Base-by-base conservation (phyloP, 257 asterid species). In the Rehmannia glutinosa region DNA sequence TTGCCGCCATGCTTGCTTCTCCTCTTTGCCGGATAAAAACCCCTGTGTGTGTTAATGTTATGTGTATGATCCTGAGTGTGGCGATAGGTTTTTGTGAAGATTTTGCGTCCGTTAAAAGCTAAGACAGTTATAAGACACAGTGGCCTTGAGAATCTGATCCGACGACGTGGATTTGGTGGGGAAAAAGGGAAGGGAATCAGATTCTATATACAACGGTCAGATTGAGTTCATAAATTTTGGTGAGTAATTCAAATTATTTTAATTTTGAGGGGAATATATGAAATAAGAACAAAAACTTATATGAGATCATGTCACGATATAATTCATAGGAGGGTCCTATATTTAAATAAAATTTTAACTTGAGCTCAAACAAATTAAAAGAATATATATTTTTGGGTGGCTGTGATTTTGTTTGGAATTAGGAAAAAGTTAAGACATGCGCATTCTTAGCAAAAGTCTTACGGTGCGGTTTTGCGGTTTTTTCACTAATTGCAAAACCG, bases 1-100 rank as follows among this genome's bases (percentile, higher is more conserved):
- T 88, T 68, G 94, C 93, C 90, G 96, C 97, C 98, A 90, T 90
- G 67, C 12, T 84, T 61, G 74, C 38, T 50, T 50, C 5, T 55
- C 58, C 32, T 69, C 54, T 33, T 45, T 45, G n/a, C 46, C 13
- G 25, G n/a, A n/a, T n/a, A n/a, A 36, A 32, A 27, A 8, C 23
- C 20, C 12, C 1, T 11, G 3, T 52, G 62, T 36, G 76, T 63
- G 68, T 58, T 19, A 35, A 21, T 27, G 63, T 21, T 19, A 56
- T n/a, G 72, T 79, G 78, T 16, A 52, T n/a, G n/a, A n/a, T n/a
- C 27, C 36, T 25, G 70, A 69, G 80, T 35, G 71, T 39, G 64
- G 32, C 35, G 47, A 74, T 77, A 83, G 85, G 93, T n/a, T 78
- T 88, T 83, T 77, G 59, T 46, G 69, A 38, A 36, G 72, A 60